Conservation (phyloP, 2,329 filamentous ascomycete genomes). For the Metarhizium rileyi region DNA sequence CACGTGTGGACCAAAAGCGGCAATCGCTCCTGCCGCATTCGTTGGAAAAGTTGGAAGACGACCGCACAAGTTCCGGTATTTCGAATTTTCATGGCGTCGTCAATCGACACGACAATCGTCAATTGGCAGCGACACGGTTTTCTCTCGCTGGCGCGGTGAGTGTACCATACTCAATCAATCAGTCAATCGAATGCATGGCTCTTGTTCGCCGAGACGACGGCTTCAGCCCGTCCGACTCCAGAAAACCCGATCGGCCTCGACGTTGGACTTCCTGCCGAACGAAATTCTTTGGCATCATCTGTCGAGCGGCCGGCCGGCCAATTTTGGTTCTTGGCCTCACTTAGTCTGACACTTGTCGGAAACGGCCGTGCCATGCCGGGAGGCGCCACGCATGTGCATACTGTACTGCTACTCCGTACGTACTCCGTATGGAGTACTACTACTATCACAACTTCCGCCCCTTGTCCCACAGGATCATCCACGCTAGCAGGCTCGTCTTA, state of each 20-base stretch:
- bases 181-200: no score
- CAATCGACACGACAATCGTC: background rate
- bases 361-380: background rate
- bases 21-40: background rate
- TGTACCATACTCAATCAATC: no score
- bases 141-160: no score
- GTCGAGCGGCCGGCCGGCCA: background rate
- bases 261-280: background rate
- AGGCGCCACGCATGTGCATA: no score
- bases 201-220: no score
- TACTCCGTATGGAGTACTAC: no score
- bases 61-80: background rate
- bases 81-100: background rate
- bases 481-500: background rate
- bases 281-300: background rate
- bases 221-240: no score
- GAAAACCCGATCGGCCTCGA: no score
- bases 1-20: background rate
- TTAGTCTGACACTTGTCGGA: background rate
- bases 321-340: no score
- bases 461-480: background rate
- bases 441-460: no score
- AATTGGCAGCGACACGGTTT: background rate
- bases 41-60: background rate
- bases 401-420: no score